phyloP scores from a whole-genome alignment of 169 alveolate species.

The Plasmodium blacklocki region DNA sequence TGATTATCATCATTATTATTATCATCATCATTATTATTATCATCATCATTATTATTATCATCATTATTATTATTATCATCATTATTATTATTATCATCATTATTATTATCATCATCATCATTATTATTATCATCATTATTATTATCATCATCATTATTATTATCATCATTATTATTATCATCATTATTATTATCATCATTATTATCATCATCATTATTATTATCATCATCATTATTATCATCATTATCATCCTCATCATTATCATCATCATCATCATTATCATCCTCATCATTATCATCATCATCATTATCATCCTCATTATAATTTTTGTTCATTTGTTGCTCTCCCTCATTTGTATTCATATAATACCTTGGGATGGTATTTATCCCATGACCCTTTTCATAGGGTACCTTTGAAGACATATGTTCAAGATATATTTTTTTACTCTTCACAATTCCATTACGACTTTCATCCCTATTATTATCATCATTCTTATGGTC shows the following conservation, averaged over 20 bases:
- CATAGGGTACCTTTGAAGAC: no score
- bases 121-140: not conserved
- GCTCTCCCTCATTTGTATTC: not conserved
- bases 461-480: not conserved
- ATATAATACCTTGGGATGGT: no score
- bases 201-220: not conserved
- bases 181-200: not conserved
- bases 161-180: not conserved
- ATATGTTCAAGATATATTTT: no score
- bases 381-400: no score
- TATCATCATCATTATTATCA: not conserved
- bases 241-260: not conserved
- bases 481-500: not conserved
- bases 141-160: no score
- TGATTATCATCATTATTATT: not conserved
- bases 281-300: not conserved
- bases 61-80: no score
- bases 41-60: not conserved
- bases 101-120: not conserved
- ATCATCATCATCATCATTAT: no score
- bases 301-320: not conserved
- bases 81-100: not conserved
- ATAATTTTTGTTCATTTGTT: not conserved
- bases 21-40: not conserved
- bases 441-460: no score